These are phyloP conservation scores for Scheffersomyces parashehatae DNA, from an alignment of 1,139 yeast genomes.

Conservation along the genomic window DNA sequence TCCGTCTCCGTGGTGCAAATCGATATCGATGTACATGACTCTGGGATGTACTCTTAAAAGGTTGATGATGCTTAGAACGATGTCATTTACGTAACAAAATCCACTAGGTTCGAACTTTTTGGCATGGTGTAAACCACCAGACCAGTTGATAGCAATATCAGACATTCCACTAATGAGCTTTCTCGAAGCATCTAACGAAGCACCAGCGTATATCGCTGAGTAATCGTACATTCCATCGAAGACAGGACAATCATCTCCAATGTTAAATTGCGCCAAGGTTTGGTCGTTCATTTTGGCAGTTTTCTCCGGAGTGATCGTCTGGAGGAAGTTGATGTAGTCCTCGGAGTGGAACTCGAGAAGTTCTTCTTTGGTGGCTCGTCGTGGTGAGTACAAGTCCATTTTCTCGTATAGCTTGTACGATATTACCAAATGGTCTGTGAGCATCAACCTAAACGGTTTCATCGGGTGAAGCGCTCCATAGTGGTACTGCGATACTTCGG, in stretches of 20 bases:
- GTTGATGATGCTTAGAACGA: constrained; percentile 83
- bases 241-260: constrained; percentile 97
- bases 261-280: constrained; percentile 75
- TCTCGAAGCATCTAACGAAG: constrained; percentile 88
- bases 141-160: constrained; percentile 96
- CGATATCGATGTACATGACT: constrained; percentile 91
- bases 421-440: constrained; percentile 88
- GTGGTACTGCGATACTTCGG: constrained; percentile 78
- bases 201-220: constrained; percentile 85
- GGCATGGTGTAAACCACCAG: constrained; percentile 97
- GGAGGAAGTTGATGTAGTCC: constrained; percentile 81
- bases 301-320: constrained; percentile 80
- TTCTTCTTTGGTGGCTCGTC: constrained; percentile 80
- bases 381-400: constrained; percentile 87
- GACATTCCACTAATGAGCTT: constrained; percentile 81
- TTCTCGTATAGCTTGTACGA: constrained; percentile 82
- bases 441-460: constrained; percentile 95
- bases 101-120: constrained; percentile 94
- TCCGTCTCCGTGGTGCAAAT: constrained; percentile 97
- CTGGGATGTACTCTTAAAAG: constrained; percentile 84
- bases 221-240: constrained; percentile 94
- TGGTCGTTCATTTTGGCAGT: constrained; percentile 56
- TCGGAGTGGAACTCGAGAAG: constrained; percentile 79
- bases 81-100: constrained; percentile 93
- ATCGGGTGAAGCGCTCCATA: constrained; percentile 94